Percentiles rank a stretch among this genome's conserved stretches.
phyloP scores from a whole-genome alignment of 2,329 filamentous ascomycete genomes.

The Stagonosporopsis rhizophila region DNA sequence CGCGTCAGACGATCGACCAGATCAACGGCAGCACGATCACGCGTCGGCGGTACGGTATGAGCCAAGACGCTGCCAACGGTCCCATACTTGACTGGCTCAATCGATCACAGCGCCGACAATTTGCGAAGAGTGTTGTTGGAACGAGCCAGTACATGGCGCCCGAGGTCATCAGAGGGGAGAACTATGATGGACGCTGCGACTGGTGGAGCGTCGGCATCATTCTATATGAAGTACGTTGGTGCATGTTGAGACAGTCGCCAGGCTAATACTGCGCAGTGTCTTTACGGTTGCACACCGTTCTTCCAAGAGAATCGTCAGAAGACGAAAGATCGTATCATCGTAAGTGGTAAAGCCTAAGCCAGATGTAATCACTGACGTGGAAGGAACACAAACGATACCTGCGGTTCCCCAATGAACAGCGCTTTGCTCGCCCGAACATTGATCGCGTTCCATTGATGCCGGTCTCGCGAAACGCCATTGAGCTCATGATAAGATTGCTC shows the following conservation, averaged over 20 bases:
- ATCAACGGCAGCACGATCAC: constrained; percentile 42
- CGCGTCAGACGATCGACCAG: constrained; percentile 54
- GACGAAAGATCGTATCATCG: constrained; percentile 86
- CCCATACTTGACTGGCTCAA: constrained; percentile 54
- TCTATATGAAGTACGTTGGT: constrained; percentile 72
- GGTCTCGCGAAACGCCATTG: constrained; percentile 74
- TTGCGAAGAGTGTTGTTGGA: constrained; percentile 86
- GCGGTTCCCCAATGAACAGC: constrained; percentile 68
- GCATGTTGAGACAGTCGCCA: background rate
- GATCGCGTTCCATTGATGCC: constrained; percentile 50
- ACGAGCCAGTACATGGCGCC: constrained; percentile 99
- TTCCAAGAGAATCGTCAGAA: constrained; percentile 79
- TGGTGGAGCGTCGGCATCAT: constrained; percentile 98
- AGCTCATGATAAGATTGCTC: constrained; percentile 76
- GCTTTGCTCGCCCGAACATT: constrained; percentile 61
- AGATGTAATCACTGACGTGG: constrained; percentile 19
- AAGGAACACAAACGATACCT: constrained; percentile 75
- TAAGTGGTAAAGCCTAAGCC: constrained; percentile 50
- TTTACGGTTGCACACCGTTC: constrained; percentile 92
- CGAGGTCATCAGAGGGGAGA: constrained; percentile 81
- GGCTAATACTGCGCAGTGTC: constrained; percentile 63
- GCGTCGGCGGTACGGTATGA: constrained; percentile 29
- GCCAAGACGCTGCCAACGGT: constrained; percentile 34
- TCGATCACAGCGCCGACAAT: constrained; percentile 65
- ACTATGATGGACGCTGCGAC: constrained; percentile 92